Evolutionary conservation across 2,329 filamentous ascomycete genomes (phyloP), one percentile per base, ranked within the genome.

Genomic region (Neofusicoccum cordaticola): DNA sequence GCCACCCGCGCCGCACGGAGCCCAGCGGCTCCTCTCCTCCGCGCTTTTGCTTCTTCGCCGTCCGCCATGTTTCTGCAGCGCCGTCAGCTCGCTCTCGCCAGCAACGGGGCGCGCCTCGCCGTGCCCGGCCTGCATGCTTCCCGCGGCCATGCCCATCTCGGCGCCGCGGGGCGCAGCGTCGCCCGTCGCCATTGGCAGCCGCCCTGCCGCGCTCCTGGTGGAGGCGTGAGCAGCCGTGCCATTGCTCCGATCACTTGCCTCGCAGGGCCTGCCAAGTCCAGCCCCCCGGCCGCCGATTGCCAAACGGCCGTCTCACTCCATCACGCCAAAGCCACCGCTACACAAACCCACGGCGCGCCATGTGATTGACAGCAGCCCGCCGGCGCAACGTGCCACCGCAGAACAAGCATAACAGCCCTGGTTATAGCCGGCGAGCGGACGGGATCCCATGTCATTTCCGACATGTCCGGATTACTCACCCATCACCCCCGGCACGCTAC

Each of bases 311-410:
- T 48, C 45, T 27, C 15, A 9, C 42, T 9, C 37, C 12, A 22
- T 44, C 15, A 39, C 52, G 39, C 41, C 22, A 34, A 22, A 45
- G 53, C 53, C 53, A 60, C 56, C 22, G 56, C 41, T 35, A 39
- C 56, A 60, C 56, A 60, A 60, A 47, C 27, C 42, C n/a, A 8
- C 27, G 22, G n/a, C 6, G 22, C 17, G 56, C 56, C 56, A 60
- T 60, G 56, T 60, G 56, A 47, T 60, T 60, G 42, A 60, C 56
- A 60, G 53, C 53, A 37, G 27, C 50, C 2, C 34, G 6, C 34
- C 9, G n/a, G 56, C 17, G 42, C 11, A 60, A 60, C 31, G 56
- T 60, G n/a, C 31, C 56, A 45, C 56, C 2, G 41, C 56, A 47
- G 27, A 39, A 31, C 27, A 31, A 31, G 27, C 27, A 31, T 31